Percentiles rank a stretch among this genome's conserved stretches.
These are phyloP conservation scores for Eimeria praecox DNA, from an alignment of 169 alveolate genomes.

Conservation along the genomic window DNA sequence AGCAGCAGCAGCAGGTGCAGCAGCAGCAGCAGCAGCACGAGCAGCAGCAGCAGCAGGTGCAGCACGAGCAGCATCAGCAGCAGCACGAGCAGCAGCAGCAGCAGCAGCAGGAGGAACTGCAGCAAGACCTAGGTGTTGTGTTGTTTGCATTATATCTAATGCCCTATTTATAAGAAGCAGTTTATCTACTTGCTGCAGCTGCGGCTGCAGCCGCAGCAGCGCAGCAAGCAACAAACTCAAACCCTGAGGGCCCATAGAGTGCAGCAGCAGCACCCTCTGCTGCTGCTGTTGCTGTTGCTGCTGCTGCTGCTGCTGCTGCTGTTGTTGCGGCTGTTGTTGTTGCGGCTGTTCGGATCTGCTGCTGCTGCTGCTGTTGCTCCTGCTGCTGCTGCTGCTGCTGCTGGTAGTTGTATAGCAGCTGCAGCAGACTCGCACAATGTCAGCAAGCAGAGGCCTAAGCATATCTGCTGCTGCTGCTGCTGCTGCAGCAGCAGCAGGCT, in stretches of 20 bases:
- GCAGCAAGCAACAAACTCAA: conserved; percentile 7
- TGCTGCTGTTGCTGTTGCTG: background rate
- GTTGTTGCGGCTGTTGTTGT: background rate
- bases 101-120: too few relatives aligned
- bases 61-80: background rate
- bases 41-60: too few relatives aligned
- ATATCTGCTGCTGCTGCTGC: background rate
- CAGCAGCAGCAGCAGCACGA: background rate
- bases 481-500: background rate
- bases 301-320: background rate
- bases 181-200: background rate
- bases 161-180: background rate
- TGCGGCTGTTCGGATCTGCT: background rate
- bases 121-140: background rate
- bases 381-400: background rate
- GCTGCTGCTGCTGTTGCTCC: background rate
- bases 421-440: background rate
- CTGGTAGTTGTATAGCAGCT: too few relatives aligned
- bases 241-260: conserved; percentile 4
- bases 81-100: background rate
- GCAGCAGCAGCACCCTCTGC: background rate
- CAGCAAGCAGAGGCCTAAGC: background rate
- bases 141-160: background rate
- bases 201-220: background rate
- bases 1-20: conserved; percentile 2